Conservation (phyloP, 345 rosid genomes). For the Mallotus nudiflorus region DNA sequence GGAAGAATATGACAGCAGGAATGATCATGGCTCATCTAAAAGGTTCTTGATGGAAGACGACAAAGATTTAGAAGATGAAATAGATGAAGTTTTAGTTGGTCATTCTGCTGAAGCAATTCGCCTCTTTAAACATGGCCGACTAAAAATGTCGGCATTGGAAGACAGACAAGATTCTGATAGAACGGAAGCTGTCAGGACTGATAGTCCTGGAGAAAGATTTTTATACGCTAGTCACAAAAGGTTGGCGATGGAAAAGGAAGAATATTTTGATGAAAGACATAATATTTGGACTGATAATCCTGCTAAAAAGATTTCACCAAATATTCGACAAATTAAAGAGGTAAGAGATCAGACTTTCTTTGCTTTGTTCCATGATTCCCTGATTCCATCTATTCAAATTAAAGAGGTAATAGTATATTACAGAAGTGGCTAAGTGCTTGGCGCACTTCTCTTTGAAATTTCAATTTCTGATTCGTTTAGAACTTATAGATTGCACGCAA, state of each 20-base stretch:
- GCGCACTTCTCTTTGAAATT: too few relatives aligned
- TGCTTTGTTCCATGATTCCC: too few relatives aligned
- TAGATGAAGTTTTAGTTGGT: background rate
- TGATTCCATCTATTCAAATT: background rate
- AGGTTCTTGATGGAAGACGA: background rate
- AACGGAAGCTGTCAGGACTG: background rate
- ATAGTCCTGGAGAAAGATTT: too few relatives aligned
- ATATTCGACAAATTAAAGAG: conserved; percentile 4
- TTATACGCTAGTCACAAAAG: too few relatives aligned
- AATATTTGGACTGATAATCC: background rate
- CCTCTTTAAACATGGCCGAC: background rate
- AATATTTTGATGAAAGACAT: background rate
- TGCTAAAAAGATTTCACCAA: background rate
- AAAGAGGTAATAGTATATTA: too few relatives aligned
- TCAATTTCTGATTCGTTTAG: conserved; percentile 13
- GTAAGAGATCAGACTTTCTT: conserved; percentile 17
- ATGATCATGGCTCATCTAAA: background rate
- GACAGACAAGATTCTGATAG: conserved; percentile 2
- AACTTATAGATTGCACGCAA: conserved; percentile 11
- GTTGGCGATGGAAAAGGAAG: background rate
- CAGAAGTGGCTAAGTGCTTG: too few relatives aligned
- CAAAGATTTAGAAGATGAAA: background rate
- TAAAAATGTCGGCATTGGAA: background rate
- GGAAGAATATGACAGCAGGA: background rate
- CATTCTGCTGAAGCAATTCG: background rate